Conservation (phyloP, 2,329 filamentous ascomycete genomes). For the Chaetomium sp. region DNA sequence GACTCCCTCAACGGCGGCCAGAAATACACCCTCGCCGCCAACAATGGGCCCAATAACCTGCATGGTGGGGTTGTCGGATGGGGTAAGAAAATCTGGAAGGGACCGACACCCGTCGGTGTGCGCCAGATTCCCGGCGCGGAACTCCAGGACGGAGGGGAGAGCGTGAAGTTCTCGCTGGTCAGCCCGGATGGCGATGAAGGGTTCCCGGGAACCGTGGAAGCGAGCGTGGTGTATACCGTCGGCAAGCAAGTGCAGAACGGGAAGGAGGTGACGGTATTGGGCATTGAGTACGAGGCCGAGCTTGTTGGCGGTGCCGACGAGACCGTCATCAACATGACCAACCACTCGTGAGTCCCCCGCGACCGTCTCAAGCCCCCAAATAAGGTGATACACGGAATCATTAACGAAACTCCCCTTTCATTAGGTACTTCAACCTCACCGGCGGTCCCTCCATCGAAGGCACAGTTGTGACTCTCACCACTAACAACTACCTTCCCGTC, state of each 20-base stretch:
- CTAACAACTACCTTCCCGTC: constrained; percentile 62
- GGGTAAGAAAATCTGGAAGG: constrained; percentile 73
- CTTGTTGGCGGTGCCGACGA: constrained; percentile 70
- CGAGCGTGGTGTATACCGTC: constrained; percentile 70
- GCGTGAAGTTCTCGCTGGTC: constrained; percentile 56
- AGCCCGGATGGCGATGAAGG: constrained; percentile 82
- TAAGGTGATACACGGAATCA: neutral
- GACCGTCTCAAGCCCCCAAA: no score
- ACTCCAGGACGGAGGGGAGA: constrained; percentile 55
- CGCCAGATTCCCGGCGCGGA: constrained; percentile 44
- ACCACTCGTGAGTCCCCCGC: constrained; percentile 65
- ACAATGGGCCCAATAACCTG: constrained; percentile 70
- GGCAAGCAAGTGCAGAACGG: constrained; percentile 54
- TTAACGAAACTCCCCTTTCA: neutral
- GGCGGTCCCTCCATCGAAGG: constrained; percentile 47
- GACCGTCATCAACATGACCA: constrained; percentile 88
- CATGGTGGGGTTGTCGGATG: constrained; percentile 71
- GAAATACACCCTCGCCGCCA: constrained; percentile 63
- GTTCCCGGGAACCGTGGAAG: constrained; percentile 79
- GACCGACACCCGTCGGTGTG: constrained; percentile 56
- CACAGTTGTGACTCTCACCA: constrained; percentile 60
- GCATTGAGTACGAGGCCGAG: constrained; percentile 85
- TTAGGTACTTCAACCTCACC: constrained; percentile 59
- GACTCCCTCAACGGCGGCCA: constrained; percentile 61
- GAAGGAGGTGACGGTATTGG: constrained; percentile 63